Evolutionary conservation across 2,329 filamentous ascomycete genomes (phyloP), one percentile per base, ranked within the genome.

Genomic region (Botrytis deweyae): DNA sequence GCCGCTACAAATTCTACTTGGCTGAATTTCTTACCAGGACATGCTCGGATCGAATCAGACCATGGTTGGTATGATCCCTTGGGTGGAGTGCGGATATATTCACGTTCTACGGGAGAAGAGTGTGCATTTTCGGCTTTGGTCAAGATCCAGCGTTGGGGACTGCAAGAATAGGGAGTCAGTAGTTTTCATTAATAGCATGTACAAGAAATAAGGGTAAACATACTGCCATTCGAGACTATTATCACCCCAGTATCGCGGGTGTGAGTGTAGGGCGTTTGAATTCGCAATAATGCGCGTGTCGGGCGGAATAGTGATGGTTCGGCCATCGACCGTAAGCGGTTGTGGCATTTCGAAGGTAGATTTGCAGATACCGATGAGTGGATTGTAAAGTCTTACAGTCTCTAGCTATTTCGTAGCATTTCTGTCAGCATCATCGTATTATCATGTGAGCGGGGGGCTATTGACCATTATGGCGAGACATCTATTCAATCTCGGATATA

Each of bases 401-500:
- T 72, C 70, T 22, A 65, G 12, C 70, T 58, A 33, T 9, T 25
- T 16, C 16, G 18, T 36, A 61, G 3, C 16, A 22, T 52, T 4
- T 20, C 6, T 33, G 5, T 65, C 33, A 70, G 67, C 18, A 18
- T 36, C 33, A 38, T 20, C 10, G 0, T 38, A 6, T 25, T 16
- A 14, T 38, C 22, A 2, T 55, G 4, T 5, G 22, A 38, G 8
- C 4, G 22, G 9, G 33, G 33, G 5, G 12, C 36, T 29, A 49
- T 74, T 61, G 72, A 79, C 79, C 80, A 86, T 76, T 3, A 84
- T 76, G 1, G 84, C 80, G 4, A 83, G 72, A 61, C 83, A 84
- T n/a, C 84, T 80, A 62, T 82, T 82, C 0, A 87, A 77, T 29
- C 80, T 83, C 0, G 84, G 84, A 72, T 84, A 86, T 14, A 82